Conservation (phyloP, 2,329 filamentous ascomycete genomes). For the Epichloe scottii region DNA sequence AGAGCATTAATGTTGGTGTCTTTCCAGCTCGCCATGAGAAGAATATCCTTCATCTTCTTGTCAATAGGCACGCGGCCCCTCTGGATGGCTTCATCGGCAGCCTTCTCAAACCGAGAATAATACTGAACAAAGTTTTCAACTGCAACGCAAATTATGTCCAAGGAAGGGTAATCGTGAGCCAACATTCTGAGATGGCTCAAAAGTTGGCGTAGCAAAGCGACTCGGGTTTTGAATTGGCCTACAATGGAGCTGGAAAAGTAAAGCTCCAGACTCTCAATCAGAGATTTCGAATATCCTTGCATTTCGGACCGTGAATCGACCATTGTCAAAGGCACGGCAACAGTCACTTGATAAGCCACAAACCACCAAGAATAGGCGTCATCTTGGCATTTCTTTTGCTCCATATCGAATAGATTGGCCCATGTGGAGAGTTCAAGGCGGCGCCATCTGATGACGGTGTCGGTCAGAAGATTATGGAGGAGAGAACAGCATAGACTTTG, state of each 20-base stretch:
- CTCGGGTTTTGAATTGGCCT: constrained; percentile 65
- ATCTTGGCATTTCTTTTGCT: constrained; percentile 60
- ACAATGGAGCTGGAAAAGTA: constrained; percentile 72
- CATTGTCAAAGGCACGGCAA: constrained; percentile 61
- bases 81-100: constrained; percentile 51
- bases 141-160: constrained; percentile 48
- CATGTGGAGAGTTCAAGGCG: constrained; percentile 85
- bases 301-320: constrained; percentile 46
- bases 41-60: constrained; percentile 84
- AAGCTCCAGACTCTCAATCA: constrained; percentile 63
- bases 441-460: constrained; percentile 76
- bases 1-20: constrained; percentile 90
- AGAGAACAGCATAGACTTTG: constrained; percentile 56
- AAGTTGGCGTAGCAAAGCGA: constrained; percentile 56
- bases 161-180: constrained; percentile 41
- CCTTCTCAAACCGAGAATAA: constrained; percentile 57
- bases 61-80: constrained; percentile 66
- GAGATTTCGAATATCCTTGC: constrained; percentile 48
- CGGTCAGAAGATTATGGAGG: constrained; percentile 69
- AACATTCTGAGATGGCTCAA: constrained; percentile 54
- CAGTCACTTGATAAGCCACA: constrained; percentile 79
- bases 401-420: constrained; percentile 77
- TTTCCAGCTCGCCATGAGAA: constrained; percentile 92
- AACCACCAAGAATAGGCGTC: constrained; percentile 93
- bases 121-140: constrained; percentile 67